Evolutionary conservation across 768 basidiomycete species (phyloP).

Genomic region (Lactifluus pinguis): DNA sequence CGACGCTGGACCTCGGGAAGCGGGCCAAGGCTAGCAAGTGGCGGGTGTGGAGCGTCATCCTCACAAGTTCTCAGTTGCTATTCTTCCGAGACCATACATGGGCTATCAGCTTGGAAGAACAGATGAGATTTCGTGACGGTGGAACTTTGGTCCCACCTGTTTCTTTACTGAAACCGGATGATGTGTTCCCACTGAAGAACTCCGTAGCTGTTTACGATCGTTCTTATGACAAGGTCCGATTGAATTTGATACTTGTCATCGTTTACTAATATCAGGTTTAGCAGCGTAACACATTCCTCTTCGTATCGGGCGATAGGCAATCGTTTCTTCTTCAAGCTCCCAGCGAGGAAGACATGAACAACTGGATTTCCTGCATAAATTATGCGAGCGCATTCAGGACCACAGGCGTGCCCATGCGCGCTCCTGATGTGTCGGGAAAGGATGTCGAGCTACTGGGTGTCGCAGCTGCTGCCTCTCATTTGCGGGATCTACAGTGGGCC

Average conservation of each 20-base stretch:
- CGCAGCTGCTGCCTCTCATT: conserved; percentile 78
- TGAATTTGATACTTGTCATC: background rate
- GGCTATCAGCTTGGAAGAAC: conserved; percentile 39
- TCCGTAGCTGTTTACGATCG: conserved; percentile 74
- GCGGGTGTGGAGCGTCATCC: conserved; percentile 74
- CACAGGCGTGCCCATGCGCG: conserved; percentile 71
- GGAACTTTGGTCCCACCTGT: conserved; percentile 32
- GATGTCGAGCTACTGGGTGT: conserved; percentile 74
- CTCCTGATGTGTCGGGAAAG: conserved; percentile 54
- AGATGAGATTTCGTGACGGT: conserved; percentile 30
- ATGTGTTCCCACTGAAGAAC: conserved; percentile 69
- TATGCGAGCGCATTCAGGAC: conserved; percentile 92
- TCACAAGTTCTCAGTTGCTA: conserved; percentile 85
- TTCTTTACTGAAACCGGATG: conserved; percentile 66
- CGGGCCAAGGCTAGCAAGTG: conserved; percentile 76
- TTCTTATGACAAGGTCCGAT: conserved; percentile 63
- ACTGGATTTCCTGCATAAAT: conserved; percentile 89
- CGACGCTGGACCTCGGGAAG: conserved; percentile 65
- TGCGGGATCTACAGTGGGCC: conserved; percentile 52
- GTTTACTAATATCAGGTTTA: background rate
- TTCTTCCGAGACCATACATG: conserved; percentile 73
- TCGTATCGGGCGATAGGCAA: conserved; percentile 67
- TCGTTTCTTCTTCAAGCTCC: conserved; percentile 73
- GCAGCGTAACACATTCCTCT: conserved; percentile 55
- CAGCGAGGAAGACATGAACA: conserved; percentile 64